Evolutionary conservation across 2,329 filamentous ascomycete genomes (phyloP), one percentile per base, ranked within the genome.

Genomic region (Eurotiales sp.): DNA sequence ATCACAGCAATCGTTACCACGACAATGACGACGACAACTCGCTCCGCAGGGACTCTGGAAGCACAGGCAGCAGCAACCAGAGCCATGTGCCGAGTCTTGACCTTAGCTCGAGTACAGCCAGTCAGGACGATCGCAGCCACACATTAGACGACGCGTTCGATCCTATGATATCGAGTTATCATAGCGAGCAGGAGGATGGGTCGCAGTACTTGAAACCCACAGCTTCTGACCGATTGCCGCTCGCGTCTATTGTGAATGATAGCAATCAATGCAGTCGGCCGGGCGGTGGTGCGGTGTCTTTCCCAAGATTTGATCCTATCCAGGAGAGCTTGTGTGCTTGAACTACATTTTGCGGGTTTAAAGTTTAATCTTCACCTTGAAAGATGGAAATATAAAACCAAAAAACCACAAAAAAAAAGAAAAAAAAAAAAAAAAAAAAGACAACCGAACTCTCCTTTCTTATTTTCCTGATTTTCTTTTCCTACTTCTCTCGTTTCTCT

Each of bases 251-350:
- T 22, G 65, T 61, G 34, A 69, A 65, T 53, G 64, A 68, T 22
- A 62, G 62, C 1, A 55, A 22, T 36, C 47, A 50, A 19, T 50
- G 65, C 42, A 67, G 64, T 42, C 59, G 66, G 17, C 57, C 57
- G 50, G 60, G 61, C 27, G 39, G 58, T 23, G 52, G 53, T n/a
- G 60, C 60, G 12, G 51, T 50, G 23, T 46, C 59, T 10, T 71
- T 71, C 53, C 53, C 57, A 46, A 65, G 69, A 37, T 67, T 68
- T 50, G 64, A 68, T 50, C 55, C 64, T 7, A 59, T 66, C 34
- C 62, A 64, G 29, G 65, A 58, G 41, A 63, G 67, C 49, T 53
- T 72, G 15, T 70, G 69, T 56, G 62, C 64, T 53, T 70, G 61
- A 55, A 19, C 19, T 30, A 17, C 10, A 6, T 10, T 27, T 27